Evolutionary conservation across 306 rosid genomes (phyloP), one percentile per base, ranked within the genome.

Genomic region (Carpinus fangiana): DNA sequence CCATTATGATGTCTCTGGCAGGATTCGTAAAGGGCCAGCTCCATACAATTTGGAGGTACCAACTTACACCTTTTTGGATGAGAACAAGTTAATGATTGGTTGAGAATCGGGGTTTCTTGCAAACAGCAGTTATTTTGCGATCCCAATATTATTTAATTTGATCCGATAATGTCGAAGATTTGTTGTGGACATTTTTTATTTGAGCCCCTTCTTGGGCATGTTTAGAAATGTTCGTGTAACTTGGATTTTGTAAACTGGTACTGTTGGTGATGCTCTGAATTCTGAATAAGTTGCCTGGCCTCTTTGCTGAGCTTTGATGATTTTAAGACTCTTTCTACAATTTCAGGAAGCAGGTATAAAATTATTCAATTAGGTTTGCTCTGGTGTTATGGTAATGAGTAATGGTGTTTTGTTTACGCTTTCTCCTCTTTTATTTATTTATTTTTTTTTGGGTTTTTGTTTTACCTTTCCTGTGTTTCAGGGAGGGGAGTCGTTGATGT

Each of bases 11-110:
- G 68, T 92, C 68, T 92, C 96, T 31, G 96, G 97, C 43, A 86
- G 97, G 81, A 90, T 92, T 80, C 89, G 97, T 73, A 92, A 92
- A 84, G 96, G 96, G 51, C 96, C 96, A 18, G 93, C 97, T 36
- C 97, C 97, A 34, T 92, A 85, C 91, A 93, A 93, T 78, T 85
- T 93, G 83, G 97, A 90, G 89, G 96, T 93, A 76, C 96, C 97
- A 18, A 90, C 92, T 68, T 93, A 93, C 72, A 1, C 80, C 74
- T 93, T 93, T 84, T 86, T 93, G 87, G 90, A 85, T 0, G 97
- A 82, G 53, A 87, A 87, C 88, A 93, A 86, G 87, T 75, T 93
- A 73, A 0, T 93, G 89, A 81, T 93, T 75, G 97, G 96, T 81
- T 93, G 79, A 88, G 77, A 82, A 72, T 60, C 81, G n/a, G 45